Evolutionary conservation across 805 yeast species (phyloP), one percentile per base, ranked within the genome.

Genomic region (Candida odintsovae): DNA sequence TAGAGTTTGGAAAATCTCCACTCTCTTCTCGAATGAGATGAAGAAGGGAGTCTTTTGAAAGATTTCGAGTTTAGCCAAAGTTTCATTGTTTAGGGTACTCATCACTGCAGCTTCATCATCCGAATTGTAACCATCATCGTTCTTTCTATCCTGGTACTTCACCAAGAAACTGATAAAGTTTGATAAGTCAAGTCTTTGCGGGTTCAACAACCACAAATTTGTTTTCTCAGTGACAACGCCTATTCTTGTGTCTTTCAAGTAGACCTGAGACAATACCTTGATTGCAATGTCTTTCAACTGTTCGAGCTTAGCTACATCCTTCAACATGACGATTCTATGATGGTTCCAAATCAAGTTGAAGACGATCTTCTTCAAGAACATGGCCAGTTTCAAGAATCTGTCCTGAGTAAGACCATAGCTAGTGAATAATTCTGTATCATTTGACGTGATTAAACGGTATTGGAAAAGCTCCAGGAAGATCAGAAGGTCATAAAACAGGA

Each of bases 1-100:
- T 46, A 88, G 70, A 11, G 70, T 62, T 50, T 85, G 86, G 59
- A 92, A 87, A 1, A 87, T 70, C 42, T 73, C 75, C 0, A 88
- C 97, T 41, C 99, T 71, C 29, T 77, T 75, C 21, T 75, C 73
- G 62, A 92, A 92, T 0, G 87, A 80, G 7, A 92, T 71, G 67
- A 90, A 83, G 59, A 86, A 92, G 3, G 98, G 97, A 3, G 83
- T 68, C 43, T 78, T 74, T 1, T 76, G 69, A 40, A 87, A 70
- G 0, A 90, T 67, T 40, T 76, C 78, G 20, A 77, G 52, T 49
- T 70, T 76, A 1, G 58, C 56, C 19, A 55, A 57, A 2, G 39
- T 19, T 5, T 55, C 58, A 20, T 33, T 33, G 16, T 40, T 26
- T 15, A 20, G 6, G 2, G 26, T n/a, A 18, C 20, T 22, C 13